A percentile compares a stretch with the other conserved stretches of the same genome.
phyloP scores from a whole-genome alignment of 176 grass and related monocot genomes.

The Carex littledalei region DNA sequence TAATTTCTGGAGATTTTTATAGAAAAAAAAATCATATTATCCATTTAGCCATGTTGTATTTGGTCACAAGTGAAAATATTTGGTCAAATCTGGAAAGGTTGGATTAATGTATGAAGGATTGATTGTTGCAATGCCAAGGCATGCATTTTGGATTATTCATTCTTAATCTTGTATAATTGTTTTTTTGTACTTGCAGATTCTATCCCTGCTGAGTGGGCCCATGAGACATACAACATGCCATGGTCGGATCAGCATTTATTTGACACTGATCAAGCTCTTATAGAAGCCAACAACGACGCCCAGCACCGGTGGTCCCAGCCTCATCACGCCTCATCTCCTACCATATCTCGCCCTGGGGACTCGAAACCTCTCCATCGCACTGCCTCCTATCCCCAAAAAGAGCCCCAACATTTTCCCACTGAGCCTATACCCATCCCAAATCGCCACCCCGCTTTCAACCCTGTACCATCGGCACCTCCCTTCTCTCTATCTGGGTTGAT shows the following conservation, averaged over 20 bases:
- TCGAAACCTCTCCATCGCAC: conserved; percentile 50
- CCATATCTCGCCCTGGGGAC: conserved; percentile 31
- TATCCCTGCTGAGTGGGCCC: conserved; percentile 37
- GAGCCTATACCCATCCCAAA: conserved; percentile 61
- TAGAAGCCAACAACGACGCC: conserved; percentile 24
- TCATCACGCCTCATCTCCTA: conserved; percentile 25
- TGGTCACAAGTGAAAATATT: not conserved
- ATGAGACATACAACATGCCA: conserved; percentile 36
- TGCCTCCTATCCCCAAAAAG: conserved; percentile 59
- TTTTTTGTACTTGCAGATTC: conserved; percentile 38
- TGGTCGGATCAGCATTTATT: conserved; percentile 45
- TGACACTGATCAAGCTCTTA: conserved; percentile 32
- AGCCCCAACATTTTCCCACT: conserved; percentile 41
- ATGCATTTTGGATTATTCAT: not conserved
- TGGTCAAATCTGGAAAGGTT: conserved; percentile 4
- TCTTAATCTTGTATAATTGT: conserved; percentile 14
- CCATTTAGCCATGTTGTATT: not conserved
- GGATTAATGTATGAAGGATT: not conserved
- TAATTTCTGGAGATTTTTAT: not conserved
- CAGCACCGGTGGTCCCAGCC: conserved; percentile 46
- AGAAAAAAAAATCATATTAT: not conserved
- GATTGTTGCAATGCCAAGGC: conserved; percentile 1
- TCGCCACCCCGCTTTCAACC: conserved; percentile 36
- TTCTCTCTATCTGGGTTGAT: conserved; percentile 27
- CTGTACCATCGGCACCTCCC: conserved; percentile 36